These are phyloP conservation scores for Telfairia occidentalis DNA, from an alignment of 331 rosid species.

Conservation along the genomic window DNA sequence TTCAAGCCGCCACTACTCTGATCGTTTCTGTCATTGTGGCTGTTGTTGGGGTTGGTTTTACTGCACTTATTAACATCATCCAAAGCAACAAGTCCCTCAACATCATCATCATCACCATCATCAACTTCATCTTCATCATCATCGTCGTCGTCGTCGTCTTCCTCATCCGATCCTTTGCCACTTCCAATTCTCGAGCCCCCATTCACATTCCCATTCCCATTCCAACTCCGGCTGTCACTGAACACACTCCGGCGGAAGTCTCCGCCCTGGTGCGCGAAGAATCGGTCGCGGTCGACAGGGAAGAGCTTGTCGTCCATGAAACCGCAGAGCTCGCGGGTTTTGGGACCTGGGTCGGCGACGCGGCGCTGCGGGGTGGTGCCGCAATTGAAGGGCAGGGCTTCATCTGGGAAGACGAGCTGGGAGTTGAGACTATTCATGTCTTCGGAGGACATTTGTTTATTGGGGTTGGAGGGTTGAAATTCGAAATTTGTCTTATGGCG, in stretches of 20 bases:
- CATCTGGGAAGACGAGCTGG: constrained; percentile 54
- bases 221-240: constrained; percentile 49
- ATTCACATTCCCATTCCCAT: constrained; percentile 36
- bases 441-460: constrained; percentile 67
- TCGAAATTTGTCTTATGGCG: not conserved
- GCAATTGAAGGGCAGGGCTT: constrained; percentile 50
- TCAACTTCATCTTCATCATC: constrained; percentile 56
- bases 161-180: constrained; percentile 51
- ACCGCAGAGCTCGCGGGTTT: constrained; percentile 54
- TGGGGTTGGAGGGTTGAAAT: constrained; percentile 1
- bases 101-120: constrained; percentile 32
- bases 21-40: constrained; percentile 22
- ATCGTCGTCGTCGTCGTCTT: constrained; percentile 47
- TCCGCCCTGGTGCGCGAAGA: constrained; percentile 29
- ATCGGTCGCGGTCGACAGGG: constrained; percentile 43
- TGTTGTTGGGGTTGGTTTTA: constrained; percentile 14
- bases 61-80: constrained; percentile 33
- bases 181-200: constrained; percentile 41
- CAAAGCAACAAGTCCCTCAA: constrained; percentile 37
- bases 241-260: constrained; percentile 58
- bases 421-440: constrained; percentile 53
- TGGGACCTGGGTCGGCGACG: constrained; percentile 43
- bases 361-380: constrained; percentile 44
- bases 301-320: constrained; percentile 64
- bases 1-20: constrained; percentile 19